phyloP scores from a whole-genome alignment of 495 filamentous ascomycete species.

The Ramalina intermedia region DNA sequence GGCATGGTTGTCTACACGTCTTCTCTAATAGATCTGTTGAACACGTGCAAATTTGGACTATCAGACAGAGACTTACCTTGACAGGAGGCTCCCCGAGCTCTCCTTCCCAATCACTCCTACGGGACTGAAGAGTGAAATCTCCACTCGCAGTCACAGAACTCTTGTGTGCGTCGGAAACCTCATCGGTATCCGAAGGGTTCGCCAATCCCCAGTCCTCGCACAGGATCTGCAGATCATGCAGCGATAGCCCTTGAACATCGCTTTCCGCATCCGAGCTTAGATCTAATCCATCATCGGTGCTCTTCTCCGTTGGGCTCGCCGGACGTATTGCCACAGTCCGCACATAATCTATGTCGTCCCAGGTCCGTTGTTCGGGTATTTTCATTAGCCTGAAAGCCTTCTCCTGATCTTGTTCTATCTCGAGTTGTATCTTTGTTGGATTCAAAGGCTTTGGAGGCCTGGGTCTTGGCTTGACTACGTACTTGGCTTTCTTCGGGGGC shows the following conservation, averaged over 20 bases:
- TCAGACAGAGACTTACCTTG: neutral
- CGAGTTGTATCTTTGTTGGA: conserved; percentile 75
- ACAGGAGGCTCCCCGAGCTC: neutral
- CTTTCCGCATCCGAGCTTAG: conserved; percentile 44
- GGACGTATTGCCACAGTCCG: conserved; percentile 45
- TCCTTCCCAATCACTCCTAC: neutral
- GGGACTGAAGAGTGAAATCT: too few relatives aligned
- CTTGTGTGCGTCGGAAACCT: neutral
- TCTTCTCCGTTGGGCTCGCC: conserved; percentile 31
- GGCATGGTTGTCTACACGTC: conserved; percentile 28
- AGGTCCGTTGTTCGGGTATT: conserved; percentile 36
- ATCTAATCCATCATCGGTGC: conserved; percentile 37
- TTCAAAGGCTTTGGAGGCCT: conserved; percentile 69
- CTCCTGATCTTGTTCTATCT: conserved; percentile 68
- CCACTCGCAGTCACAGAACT: neutral
- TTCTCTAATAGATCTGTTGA: conserved; percentile 31
- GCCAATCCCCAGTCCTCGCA: conserved; percentile 69
- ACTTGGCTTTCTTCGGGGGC: conserved; percentile 56
- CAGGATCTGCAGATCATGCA: conserved; percentile 61
- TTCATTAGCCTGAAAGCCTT: conserved; percentile 58
- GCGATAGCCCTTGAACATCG: conserved; percentile 55
- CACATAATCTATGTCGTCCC: conserved; percentile 37
- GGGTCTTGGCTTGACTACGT: conserved; percentile 49
- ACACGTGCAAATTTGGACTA: neutral
- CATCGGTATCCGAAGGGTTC: conserved; percentile 10